These are phyloP conservation scores for Colletotrichum echinochloae DNA, from an alignment of 2,329 filamentous ascomycete species.

Conservation along the genomic window DNA sequence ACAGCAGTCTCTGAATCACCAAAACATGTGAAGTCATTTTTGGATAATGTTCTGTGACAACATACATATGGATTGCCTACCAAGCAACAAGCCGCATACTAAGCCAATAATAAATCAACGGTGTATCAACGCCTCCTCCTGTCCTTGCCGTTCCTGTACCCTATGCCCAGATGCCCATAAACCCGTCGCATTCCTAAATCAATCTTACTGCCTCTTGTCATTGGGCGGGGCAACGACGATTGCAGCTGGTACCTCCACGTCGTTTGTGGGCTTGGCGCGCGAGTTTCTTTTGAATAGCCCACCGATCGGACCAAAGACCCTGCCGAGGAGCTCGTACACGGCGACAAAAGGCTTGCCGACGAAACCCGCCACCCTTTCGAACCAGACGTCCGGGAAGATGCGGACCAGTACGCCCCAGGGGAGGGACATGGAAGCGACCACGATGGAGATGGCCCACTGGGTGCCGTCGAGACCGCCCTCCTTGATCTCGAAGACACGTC, in stretches of 20 bases:
- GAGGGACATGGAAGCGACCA: conserved; percentile 60
- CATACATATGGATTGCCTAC: too few species aligned
- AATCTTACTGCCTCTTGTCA: neutral
- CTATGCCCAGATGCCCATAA: too few species aligned
- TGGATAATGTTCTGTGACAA: neutral
- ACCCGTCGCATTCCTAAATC: neutral
- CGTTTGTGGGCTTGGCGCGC: neutral
- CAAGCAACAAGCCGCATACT: neutral
- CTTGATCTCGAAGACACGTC: conserved; percentile 58
- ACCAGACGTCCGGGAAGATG: conserved; percentile 59
- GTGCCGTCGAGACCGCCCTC: conserved; percentile 53
- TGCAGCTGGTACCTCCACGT: conserved; percentile 16
- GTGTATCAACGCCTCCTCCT: neutral
- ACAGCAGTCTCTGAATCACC: too few species aligned
- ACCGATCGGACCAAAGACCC: conserved; percentile 23
- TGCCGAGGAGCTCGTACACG: conserved; percentile 6
- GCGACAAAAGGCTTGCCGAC: conserved; percentile 27
- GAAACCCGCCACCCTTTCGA: conserved; percentile 11
- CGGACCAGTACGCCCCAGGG: conserved; percentile 63
- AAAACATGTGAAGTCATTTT: neutral
- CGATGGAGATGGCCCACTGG: conserved; percentile 66
- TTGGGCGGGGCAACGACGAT: conserved; percentile 21
- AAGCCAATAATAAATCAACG: neutral
- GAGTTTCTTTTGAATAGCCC: conserved; percentile 21
- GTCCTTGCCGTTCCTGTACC: too few species aligned